Percentiles rank a stretch among this genome's conserved stretches.
These are phyloP conservation scores for Aspergillus uvarum DNA, from an alignment of 2,329 filamentous ascomycete genomes.

Conservation along the genomic window DNA sequence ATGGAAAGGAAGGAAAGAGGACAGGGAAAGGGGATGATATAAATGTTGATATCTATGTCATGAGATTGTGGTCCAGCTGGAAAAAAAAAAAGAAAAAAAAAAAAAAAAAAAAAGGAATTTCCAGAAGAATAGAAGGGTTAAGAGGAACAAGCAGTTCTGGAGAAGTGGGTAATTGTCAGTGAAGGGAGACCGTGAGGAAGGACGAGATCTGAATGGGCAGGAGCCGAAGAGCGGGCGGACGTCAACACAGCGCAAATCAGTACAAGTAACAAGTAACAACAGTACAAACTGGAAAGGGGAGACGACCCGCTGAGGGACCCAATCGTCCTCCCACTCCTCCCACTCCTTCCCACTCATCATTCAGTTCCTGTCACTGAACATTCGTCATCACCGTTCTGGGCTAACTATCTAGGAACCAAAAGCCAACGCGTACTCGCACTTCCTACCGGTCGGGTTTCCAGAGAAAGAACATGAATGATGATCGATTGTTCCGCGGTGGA, in stretches of 20 bases:
- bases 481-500: not conserved
- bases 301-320: not conserved
- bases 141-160: not conserved
- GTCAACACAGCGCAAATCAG: slow-evolving; percentile 1
- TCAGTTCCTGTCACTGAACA: not conserved
- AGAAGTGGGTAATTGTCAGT: not conserved
- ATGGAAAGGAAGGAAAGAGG: not conserved
- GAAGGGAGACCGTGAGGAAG: not conserved
- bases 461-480: not conserved
- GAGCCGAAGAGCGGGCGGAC: not conserved
- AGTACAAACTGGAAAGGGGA: slow-evolving; percentile 2
- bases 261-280: no score
- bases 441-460: no score
- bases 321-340: not conserved
- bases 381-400: not conserved
- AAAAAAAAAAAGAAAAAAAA: not conserved
- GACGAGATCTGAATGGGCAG: not conserved
- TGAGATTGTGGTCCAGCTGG: no score
- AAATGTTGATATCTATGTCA: not conserved
- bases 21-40: not conserved
- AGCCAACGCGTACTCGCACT: not conserved
- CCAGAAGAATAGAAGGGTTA: not conserved
- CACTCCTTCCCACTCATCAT: no score
- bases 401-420: not conserved
- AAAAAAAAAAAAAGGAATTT: not conserved